Base-by-base conservation (phyloP, 2,329 filamentous ascomycete genomes). In the Aspergillus sp. region DNA sequence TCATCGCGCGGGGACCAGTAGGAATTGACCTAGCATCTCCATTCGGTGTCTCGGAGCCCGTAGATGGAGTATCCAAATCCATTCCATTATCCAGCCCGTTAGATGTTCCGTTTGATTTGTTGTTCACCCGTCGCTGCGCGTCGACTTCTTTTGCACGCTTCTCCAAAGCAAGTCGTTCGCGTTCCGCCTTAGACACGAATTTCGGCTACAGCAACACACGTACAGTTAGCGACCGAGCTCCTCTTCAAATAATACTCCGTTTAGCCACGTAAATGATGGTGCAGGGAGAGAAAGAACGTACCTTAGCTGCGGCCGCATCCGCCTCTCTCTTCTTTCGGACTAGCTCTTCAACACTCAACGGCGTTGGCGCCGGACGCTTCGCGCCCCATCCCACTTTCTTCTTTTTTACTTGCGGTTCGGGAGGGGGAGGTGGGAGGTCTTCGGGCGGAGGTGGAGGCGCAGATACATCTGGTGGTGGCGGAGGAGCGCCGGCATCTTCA, bases 341-440 rank as follows among this genome's bases (percentile, higher is more conserved):
- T 4, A 96, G 83, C 66, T 96, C 90, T 74, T 96, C 92, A 56
- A 96, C 88, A 70, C 91, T 93, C 48, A 96, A 79, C 8, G 89
- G 89, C 6, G 71, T 70, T 3, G 66, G 56, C 6, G 70, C 61
- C 47, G 72, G 67, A 68, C 75, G 61, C 63, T 77, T 76, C 58
- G 75, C 52, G 44, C 79, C 80, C 80, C 80, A 83, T 64, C 83
- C 82, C 51, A 71, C 67, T 66, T 85, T 84, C 68, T 84, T 84
- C 65, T 81, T 78, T 74, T 80, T 78, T 32, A 77, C 76, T 22
- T 75, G 71, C 13, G 76, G 73, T 18, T 76, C 77, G 52, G 78
- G 77, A 52, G 77, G 75, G 54, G 77, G 75, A 48, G 66, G 62
- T 36, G 66, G 63, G 13, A 55, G 64, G 50, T 74, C 71, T 58